Conservation (phyloP, 805 yeast species). For the Wilhelminamyces savonicus region DNA sequence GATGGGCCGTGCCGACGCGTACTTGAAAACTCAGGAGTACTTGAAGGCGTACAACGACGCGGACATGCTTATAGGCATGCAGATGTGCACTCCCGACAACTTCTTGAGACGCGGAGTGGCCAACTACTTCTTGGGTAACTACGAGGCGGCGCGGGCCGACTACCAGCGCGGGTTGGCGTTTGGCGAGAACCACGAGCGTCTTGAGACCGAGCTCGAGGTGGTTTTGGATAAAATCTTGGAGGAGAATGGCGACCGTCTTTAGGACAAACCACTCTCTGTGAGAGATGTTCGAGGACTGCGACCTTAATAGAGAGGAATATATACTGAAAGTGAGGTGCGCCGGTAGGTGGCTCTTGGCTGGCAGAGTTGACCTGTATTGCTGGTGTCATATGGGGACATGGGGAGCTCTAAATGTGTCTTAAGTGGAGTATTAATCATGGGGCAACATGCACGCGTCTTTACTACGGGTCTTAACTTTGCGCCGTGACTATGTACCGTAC, state of each 20-base stretch:
- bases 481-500: too few relatives aligned
- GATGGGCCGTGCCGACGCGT: conserved; percentile 67
- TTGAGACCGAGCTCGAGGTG: conserved; percentile 42
- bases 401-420: too few relatives aligned
- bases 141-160: conserved; percentile 55
- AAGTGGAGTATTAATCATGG: too few relatives aligned
- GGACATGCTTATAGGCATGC: conserved; percentile 56
- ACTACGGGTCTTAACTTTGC: too few relatives aligned
- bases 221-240: conserved; percentile 44
- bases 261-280: not conserved
- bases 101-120: conserved; percentile 68
- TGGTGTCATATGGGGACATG: too few relatives aligned
- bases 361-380: too few relatives aligned
- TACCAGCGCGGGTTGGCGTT: conserved; percentile 72
- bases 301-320: not conserved
- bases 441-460: too few relatives aligned
- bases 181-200: conserved; percentile 45
- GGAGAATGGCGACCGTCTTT: conserved; percentile 52
- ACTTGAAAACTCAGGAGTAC: conserved; percentile 47
- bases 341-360: too few relatives aligned
- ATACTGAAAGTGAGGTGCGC: conserved; percentile 7
- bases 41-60: conserved; percentile 63
- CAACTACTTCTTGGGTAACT: conserved; percentile 53
- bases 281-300: not conserved
- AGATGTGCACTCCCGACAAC: conserved; percentile 59